Conservation (phyloP, 2,329 filamentous ascomycete species). For the Cytospora piceae region DNA sequence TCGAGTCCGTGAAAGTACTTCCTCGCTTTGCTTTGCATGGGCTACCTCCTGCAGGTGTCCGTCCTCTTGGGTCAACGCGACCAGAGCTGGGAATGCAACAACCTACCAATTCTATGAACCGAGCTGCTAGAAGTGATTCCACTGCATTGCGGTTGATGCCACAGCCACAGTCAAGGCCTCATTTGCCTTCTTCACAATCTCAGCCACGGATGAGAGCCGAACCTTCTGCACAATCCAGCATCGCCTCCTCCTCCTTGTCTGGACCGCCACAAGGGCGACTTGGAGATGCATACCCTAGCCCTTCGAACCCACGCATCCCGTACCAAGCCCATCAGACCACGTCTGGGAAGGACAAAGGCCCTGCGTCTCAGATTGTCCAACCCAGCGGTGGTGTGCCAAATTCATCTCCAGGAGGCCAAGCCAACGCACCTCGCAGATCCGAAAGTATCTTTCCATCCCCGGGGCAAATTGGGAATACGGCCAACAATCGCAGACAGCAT, state of each 20-base stretch:
- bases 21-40: slow-evolving; percentile 3
- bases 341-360: background rate
- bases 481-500: background rate
- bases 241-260: background rate
- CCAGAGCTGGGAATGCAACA: background rate
- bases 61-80: background rate
- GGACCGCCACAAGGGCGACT: background rate
- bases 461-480: background rate
- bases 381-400: background rate
- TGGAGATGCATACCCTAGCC: background rate
- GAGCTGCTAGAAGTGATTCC: background rate
- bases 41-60: background rate
- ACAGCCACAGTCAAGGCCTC: background rate
- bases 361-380: background rate
- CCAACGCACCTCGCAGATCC: background rate
- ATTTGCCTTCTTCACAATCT: background rate
- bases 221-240: background rate
- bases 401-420: background rate
- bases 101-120: background rate
- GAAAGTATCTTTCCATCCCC: background rate
- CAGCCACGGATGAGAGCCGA: background rate
- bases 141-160: background rate
- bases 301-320: background rate
- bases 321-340: background rate
- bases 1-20: background rate